A percentile compares a stretch with the other conserved stretches of the same genome.
phyloP scores from a whole-genome alignment of 768 basidiomycete genomes.

The Kockovaella imperatae region DNA sequence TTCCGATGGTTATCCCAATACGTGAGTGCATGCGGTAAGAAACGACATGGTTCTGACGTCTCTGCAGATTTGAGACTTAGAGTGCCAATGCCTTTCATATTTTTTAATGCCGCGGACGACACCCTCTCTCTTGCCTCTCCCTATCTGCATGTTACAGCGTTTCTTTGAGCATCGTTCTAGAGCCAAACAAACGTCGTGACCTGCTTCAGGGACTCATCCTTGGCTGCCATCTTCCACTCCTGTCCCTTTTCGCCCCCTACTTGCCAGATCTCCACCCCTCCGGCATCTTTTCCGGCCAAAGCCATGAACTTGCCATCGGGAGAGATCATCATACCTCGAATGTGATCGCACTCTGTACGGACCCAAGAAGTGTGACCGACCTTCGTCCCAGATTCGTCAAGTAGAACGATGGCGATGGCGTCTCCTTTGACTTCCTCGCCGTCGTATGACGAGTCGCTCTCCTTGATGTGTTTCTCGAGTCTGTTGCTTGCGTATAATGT shows the following conservation, averaged over 20 bases:
- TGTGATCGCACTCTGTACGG: slow-evolving; percentile 30
- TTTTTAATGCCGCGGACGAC: no score
- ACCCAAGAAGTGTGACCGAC: slow-evolving; percentile 30
- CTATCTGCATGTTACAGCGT: no score
- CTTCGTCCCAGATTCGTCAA: slow-evolving; percentile 23
- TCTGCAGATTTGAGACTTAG: no score
- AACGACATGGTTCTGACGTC: no score
- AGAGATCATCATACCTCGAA: slow-evolving; percentile 37
- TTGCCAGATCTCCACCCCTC: slow-evolving; percentile 38
- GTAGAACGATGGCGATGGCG: slow-evolving; percentile 34
- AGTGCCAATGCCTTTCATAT: no score
- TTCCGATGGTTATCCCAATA: slow-evolving; percentile 99
- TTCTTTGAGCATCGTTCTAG: no score
- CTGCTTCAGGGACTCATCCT: slow-evolving; percentile 26
- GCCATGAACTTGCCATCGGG: slow-evolving; percentile 40
- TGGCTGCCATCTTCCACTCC: slow-evolving; percentile 36
- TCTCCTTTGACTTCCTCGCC: slow-evolving; percentile 24
- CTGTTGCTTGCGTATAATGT: slow-evolving; percentile 42
- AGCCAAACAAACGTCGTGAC: slow-evolving; percentile 31
- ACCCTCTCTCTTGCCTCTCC: no score
- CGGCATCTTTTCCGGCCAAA: slow-evolving; percentile 37
- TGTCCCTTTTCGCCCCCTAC: slow-evolving; percentile 29
- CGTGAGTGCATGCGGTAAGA: no score
- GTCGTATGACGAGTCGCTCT: slow-evolving; percentile 15
- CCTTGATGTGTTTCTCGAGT: slow-evolving; percentile 29